Percentiles rank a stretch among this genome's conserved stretches.
Evolutionary conservation across 768 basidiomycete genomes (phyloP).

Genomic region (Boletus barrowsii): DNA sequence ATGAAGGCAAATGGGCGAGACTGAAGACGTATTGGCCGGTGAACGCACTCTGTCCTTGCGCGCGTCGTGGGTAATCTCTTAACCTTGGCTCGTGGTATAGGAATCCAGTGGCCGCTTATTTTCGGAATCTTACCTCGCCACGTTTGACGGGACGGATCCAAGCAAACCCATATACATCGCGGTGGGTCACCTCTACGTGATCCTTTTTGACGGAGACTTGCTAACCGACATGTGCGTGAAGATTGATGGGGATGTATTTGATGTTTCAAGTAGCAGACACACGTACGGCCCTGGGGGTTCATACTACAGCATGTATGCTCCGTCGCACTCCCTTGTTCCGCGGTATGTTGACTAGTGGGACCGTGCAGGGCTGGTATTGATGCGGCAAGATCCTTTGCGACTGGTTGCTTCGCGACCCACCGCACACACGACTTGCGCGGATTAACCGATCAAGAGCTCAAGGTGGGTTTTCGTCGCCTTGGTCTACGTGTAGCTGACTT

Average conservation of each 20-base stretch:
- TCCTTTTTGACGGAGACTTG: neutral
- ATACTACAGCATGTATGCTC: conserved; percentile 63
- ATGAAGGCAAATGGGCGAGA: conserved; percentile 59
- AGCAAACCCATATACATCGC: conserved; percentile 80
- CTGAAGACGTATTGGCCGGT: conserved; percentile 67
- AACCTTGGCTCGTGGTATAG: conserved; percentile 2
- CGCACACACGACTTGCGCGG: conserved; percentile 90
- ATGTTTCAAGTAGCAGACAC: conserved; percentile 74
- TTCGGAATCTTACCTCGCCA: conserved; percentile 64
- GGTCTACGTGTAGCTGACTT: neutral
- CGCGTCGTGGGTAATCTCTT: neutral
- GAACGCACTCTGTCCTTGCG: conserved; percentile 14
- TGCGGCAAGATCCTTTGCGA: conserved; percentile 89
- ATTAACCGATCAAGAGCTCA: conserved; percentile 64
- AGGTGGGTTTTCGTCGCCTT: conserved; percentile 43
- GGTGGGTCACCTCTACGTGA: conserved; percentile 41
- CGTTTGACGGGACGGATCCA: conserved; percentile 67
- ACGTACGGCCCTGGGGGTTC: conserved; percentile 88
- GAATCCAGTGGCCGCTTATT: conserved; percentile 66
- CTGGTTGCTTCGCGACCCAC: conserved; percentile 90
- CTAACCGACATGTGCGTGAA: conserved; percentile 29
- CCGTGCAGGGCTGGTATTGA: conserved; percentile 71
- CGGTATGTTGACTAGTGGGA: conserved; percentile 23
- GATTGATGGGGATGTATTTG: conserved; percentile 93
- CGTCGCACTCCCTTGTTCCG: conserved; percentile 5